Conservation (phyloP, 192 early-diverging fungal species). For the Umbelopsis sp. region DNA sequence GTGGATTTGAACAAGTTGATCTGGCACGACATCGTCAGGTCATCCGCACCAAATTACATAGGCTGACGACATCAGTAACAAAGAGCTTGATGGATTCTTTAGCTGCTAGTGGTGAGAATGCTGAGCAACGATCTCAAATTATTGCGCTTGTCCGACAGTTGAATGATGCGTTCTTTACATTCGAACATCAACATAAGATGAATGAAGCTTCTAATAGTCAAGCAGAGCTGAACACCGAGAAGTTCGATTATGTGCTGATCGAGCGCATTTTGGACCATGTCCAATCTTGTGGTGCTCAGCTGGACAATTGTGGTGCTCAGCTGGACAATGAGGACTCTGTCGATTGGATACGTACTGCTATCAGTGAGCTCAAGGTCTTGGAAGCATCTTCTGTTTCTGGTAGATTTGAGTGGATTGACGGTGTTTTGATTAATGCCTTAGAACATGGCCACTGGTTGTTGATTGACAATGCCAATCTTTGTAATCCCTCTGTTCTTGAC, state of each 20-base stretch:
- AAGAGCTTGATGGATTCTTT: conserved; percentile 25
- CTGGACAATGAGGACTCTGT: conserved; percentile 10
- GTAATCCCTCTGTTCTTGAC: conserved; percentile 93
- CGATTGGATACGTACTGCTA: not conserved
- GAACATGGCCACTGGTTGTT: conserved; percentile 92
- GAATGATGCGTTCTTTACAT: conserved; percentile 40
- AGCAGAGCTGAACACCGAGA: not conserved
- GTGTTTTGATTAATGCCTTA: conserved; percentile 86
- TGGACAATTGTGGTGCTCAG: conserved; percentile 15
- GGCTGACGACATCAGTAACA: conserved; percentile 27
- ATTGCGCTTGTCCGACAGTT: conserved; percentile 35
- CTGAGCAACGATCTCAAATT: conserved; percentile 7
- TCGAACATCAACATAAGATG: conserved; percentile 39
- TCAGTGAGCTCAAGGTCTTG: conserved; percentile 39
- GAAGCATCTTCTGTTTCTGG: conserved; percentile 66
- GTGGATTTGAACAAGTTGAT: conserved; percentile 98
- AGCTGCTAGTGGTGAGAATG: not conserved
- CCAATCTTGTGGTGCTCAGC: conserved; percentile 4
- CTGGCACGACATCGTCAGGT: conserved; percentile 67
- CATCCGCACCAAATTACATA: conserved; percentile 22
- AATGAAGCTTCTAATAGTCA: not conserved
- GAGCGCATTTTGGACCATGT: conserved; percentile 26
- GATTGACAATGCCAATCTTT: conserved; percentile 95
- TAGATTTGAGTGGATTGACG: conserved; percentile 98
- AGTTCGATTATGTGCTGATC: conserved; percentile 33